phyloP scores from a whole-genome alignment of 106 monocot genomes.

The Acanthochlamys bracteata region DNA sequence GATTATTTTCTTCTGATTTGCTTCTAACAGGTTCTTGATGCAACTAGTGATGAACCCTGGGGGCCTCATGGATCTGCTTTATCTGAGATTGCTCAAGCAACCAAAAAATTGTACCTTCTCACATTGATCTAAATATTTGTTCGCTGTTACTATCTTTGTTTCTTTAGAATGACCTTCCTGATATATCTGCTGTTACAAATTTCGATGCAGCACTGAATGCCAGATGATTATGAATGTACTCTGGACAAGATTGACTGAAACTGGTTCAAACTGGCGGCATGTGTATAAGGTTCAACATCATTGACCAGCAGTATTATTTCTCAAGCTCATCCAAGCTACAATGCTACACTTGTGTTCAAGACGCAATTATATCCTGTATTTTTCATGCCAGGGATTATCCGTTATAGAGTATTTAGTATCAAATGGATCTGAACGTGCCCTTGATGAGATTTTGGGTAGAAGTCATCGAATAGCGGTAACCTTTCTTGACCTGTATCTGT shows the following conservation, averaged over 20 bases:
- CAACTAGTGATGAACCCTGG: slow-evolving; percentile 94
- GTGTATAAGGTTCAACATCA: slow-evolving; percentile 68
- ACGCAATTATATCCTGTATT: no score
- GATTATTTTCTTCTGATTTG: no score
- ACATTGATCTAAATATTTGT: no score
- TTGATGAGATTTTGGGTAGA: slow-evolving; percentile 83
- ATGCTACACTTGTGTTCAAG: no score
- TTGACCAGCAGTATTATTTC: background rate
- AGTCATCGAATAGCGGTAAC: slow-evolving; percentile 65
- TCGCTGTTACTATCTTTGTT: no score
- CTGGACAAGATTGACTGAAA: slow-evolving; percentile 70
- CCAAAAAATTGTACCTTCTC: slow-evolving; percentile 77
- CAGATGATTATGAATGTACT: slow-evolving; percentile 89
- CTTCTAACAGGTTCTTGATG: slow-evolving; percentile 99
- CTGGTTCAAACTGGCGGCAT: slow-evolving; percentile 77
- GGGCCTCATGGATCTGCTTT: slow-evolving; percentile 97
- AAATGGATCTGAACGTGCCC: slow-evolving; percentile 82
- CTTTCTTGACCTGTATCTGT: slow-evolving; percentile 4
- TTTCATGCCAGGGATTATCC: slow-evolving; percentile 60
- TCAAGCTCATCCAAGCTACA: no score
- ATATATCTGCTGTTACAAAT: background rate
- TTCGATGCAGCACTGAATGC: slow-evolving; percentile 56
- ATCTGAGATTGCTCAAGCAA: slow-evolving; percentile 69
- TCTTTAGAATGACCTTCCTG: background rate
- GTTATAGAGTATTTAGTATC: slow-evolving; percentile 88